These are phyloP conservation scores for Plasmodium gonderi DNA, from an alignment of 169 alveolate genomes.

Conservation along the genomic window DNA sequence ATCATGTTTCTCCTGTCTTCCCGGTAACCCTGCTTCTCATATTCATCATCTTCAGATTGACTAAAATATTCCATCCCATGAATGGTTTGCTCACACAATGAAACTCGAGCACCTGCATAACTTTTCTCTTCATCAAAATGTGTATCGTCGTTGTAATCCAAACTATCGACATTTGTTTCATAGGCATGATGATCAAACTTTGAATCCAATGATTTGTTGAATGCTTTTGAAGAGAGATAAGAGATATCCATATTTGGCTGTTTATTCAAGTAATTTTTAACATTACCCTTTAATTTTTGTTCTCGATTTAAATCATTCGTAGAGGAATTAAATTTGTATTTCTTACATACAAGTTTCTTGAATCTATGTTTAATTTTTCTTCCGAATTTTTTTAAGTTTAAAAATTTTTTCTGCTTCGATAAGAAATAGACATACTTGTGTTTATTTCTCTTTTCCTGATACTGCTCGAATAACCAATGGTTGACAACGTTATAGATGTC, in stretches of 20 bases:
- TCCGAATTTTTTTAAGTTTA: slow-evolving; percentile 36
- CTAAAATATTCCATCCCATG: slow-evolving; percentile 30
- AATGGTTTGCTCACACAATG: slow-evolving; percentile 6
- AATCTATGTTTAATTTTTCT: slow-evolving; percentile 29
- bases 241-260: not conserved
- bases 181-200: not conserved
- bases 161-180: not conserved
- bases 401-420: slow-evolving; percentile 24
- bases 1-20: not conserved
- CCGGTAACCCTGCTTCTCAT: not conserved
- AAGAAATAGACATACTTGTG: not conserved
- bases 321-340: not conserved
- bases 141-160: slow-evolving; percentile 11
- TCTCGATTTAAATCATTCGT: not conserved
- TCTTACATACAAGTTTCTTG: not conserved
- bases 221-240: not conserved
- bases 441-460: slow-evolving; percentile 72
- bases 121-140: slow-evolving; percentile 44
- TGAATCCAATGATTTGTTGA: not conserved
- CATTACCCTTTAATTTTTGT: not conserved
- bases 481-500: slow-evolving; percentile 76
- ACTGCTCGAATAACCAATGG: slow-evolving; percentile 77
- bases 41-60: not conserved
- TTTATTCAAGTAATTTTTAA: not conserved
- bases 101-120: not conserved